Evolutionary conservation across 2,329 filamentous ascomycete genomes (phyloP).

Genomic region (Tolypocladium ovalisporum): DNA sequence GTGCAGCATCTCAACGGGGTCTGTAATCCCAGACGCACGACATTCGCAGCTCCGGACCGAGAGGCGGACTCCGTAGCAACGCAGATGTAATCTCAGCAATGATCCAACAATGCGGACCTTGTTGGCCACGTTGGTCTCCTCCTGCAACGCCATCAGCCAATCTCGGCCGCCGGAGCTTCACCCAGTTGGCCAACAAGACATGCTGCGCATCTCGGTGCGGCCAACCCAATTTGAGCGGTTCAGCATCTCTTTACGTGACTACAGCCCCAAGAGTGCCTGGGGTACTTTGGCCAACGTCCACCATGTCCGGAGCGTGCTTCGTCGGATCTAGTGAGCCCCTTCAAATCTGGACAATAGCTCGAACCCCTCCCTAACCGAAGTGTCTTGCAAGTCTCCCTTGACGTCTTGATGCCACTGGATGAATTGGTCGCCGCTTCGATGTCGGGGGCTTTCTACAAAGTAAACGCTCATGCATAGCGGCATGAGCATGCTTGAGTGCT

Average conservation of each 20-base stretch:
- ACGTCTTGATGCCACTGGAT: too few species aligned
- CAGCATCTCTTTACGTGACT: too few species aligned
- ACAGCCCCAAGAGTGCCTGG: too few species aligned
- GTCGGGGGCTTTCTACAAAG: too few species aligned
- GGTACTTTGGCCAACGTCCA: too few species aligned
- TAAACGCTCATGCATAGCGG: neutral
- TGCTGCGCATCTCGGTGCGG: neutral
- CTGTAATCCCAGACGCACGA: neutral
- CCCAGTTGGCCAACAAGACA: neutral
- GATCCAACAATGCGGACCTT: neutral
- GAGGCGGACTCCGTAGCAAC: too few species aligned
- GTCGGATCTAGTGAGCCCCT: too few species aligned
- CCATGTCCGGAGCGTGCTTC: too few species aligned
- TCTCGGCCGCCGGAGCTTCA: neutral
- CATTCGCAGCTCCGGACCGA: neutral
- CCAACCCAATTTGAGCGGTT: neutral
- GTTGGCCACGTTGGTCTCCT: neutral
- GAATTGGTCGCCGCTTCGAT: too few species aligned
- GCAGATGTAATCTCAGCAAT: neutral
- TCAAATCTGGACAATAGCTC: too few species aligned
- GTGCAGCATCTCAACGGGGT: neutral
- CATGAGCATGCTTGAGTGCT: neutral
- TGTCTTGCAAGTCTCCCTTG: too few species aligned
- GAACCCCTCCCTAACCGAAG: too few species aligned
- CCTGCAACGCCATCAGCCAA: neutral